A percentile compares a stretch with the other conserved stretches of the same genome.
These are phyloP conservation scores for Pseudonitzschia multistriata DNA, from an alignment of 108 stramenopile species.

Conservation along the genomic window DNA sequence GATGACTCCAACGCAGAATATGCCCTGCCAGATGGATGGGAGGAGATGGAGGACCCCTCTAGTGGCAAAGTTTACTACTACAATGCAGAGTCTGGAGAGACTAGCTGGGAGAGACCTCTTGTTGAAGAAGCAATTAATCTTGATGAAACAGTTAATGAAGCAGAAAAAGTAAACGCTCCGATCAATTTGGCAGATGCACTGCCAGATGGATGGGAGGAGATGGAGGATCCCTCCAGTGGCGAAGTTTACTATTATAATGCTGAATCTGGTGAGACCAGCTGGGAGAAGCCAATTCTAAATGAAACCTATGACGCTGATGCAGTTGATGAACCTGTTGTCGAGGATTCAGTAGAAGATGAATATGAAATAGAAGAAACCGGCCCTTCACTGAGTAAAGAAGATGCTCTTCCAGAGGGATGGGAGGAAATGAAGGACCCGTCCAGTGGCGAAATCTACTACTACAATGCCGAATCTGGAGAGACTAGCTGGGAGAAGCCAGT, in stretches of 20 bases:
- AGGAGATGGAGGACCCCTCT: slow-evolving; percentile 11
- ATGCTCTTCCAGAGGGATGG: slow-evolving; percentile 56
- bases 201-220: slow-evolving; percentile 48
- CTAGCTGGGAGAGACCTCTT: slow-evolving; percentile 62
- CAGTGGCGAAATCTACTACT: slow-evolving; percentile 50
- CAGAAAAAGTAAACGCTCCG: slow-evolving; percentile 1
- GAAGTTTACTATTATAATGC: slow-evolving; percentile 27
- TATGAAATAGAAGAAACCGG: neutral
- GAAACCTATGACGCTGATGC: neutral
- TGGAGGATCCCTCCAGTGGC: slow-evolving; percentile 17
- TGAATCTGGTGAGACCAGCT: slow-evolving; percentile 23
- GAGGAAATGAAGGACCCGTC: slow-evolving; percentile 32
- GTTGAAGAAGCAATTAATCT: no score
- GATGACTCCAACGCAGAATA: neutral
- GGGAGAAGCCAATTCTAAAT: slow-evolving; percentile 28
- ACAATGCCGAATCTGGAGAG: slow-evolving; percentile 33
- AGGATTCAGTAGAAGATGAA: neutral
- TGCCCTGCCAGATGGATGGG: slow-evolving; percentile 25
- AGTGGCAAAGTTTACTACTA: slow-evolving; percentile 60
- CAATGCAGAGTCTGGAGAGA: slow-evolving; percentile 37
- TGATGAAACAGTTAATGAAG: neutral
- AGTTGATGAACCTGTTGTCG: neutral
- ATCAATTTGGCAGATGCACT: slow-evolving; percentile 12
- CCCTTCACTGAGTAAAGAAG: neutral
- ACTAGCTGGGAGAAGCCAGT: slow-evolving; percentile 36